Evolutionary conservation across 2,329 filamentous ascomycete species (phyloP), one percentile per base, ranked within the genome.

Genomic region (Neopestalotiopsis sp.): DNA sequence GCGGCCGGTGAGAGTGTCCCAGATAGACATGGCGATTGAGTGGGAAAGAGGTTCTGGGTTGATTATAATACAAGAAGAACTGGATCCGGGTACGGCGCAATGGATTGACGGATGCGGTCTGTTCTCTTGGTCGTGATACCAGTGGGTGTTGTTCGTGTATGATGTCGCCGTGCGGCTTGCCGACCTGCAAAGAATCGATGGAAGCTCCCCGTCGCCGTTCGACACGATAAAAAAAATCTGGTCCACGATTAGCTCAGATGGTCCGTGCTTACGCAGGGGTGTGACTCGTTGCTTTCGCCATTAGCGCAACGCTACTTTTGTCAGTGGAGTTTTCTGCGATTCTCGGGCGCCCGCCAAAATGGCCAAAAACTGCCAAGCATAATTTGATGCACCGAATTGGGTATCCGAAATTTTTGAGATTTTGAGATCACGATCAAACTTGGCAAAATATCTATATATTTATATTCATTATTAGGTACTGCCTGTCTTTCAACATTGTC

Each of bases 1-100:
- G 79, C 85, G 86, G 75, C 87, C 86, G n/a, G 88, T 89, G 75
- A 90, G 82, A 72, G 88, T 84, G 76, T 88, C 87, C 88, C 88
- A 90, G 76, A 90, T 81, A 67, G 87, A 85, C 86, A 89, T 89
- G 70, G 70, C 81, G 74, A 69, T 34, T 58, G 62, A 62, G 66
- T 59, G 28, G 9, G 32, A 56, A 10, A 10, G 28, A 17, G 28
- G 64, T 20, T 66, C 64, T 30, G 45, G 20, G 42, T n/a, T 64
- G 61, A 14, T 28, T n/a, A 34, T 45, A 30, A 30, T 45, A 45
- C 38, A 52, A 14, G 40, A 6, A 24, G 17, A 49, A 49, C 10
- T 6, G 20, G 40, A 34, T 52, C 17, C 57, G 14, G 12, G 3
- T 30, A 24, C n/a, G 14, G 59, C 59, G 32, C 59, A 42, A 62